Evolutionary conservation across 176 grass and related monocot genomes (phyloP).

Genomic region (Musa acuminata): DNA sequence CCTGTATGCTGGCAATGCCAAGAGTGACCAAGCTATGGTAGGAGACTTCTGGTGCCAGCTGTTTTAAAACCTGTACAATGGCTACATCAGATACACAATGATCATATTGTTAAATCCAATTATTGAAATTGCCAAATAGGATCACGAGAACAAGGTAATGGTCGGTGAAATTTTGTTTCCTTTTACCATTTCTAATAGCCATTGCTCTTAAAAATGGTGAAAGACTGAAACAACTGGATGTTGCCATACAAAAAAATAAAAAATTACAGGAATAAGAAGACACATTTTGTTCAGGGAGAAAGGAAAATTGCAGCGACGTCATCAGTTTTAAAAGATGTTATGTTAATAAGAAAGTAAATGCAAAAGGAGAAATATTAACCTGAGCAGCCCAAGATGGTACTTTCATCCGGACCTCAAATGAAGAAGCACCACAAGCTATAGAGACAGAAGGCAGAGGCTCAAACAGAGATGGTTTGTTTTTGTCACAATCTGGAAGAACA

Average conservation of each 20-base stretch:
- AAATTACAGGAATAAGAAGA: no score
- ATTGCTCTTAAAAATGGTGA: background rate
- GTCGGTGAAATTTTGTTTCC: background rate
- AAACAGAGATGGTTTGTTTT: conserved; percentile 17
- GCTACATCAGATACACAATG: background rate
- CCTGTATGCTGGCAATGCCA: conserved; percentile 59
- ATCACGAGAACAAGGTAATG: background rate
- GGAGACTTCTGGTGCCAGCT: conserved; percentile 44
- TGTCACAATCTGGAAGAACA: conserved; percentile 25
- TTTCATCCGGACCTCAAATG: conserved; percentile 54
- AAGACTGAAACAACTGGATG: background rate
- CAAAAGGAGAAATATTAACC: conserved; percentile 28
- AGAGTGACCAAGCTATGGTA: conserved; percentile 59
- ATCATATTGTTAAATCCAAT: background rate
- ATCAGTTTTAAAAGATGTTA: background rate
- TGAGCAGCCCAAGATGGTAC: conserved; percentile 66
- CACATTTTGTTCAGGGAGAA: background rate
- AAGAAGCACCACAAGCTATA: conserved; percentile 50
- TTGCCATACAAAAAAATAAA: no score
- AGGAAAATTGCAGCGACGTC: background rate
- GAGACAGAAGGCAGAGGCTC: conserved; percentile 44
- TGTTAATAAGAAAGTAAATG: background rate
- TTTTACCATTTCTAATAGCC: background rate
- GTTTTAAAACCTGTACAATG: conserved; percentile 49
- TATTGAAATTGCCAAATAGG: background rate